Base-by-base conservation (phyloP, 345 rosid species). In the Moricandia arvensis region DNA sequence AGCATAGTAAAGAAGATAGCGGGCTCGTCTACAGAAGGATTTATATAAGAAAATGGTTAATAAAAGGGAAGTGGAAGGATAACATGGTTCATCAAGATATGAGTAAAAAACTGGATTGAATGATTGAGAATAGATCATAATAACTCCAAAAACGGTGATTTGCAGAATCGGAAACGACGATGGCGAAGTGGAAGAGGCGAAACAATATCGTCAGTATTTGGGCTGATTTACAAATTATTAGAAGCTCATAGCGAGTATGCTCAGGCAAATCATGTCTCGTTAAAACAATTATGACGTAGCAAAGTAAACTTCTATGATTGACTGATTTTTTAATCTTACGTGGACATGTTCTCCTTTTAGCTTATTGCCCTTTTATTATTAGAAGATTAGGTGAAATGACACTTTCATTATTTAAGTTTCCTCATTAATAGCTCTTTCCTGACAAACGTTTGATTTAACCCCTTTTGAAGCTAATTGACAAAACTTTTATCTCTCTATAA, bases 371-470 rank as follows among this genome's bases (percentile, higher is more conserved):
- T 27, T 27, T 27, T 27, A 27, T 1, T 27, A 27, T 27, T 27
- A 27, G 29, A 27, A 3, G n/a, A n/a, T n/a, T 79, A 79, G 81
- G 81, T 79, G 30, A 79, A 24, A 53, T 13, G 70, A 29, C 73
- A 61, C 3, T 72, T 60, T 67, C 81, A 64, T 8, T 45, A 59
- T 78, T 77, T 59, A 66, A 77, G 55, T 59, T 71, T 59, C 62
- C 68, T 71, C 73, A 66, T 72, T 63, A 45, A 58, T 72, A 78
- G 57, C 77, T 66, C 55, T 71, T 57, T 64, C 0, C 0, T 61
- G 70, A 54, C 24, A 62, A 37, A 33, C 53, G 5, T 37, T 62
- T 49, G 49, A 59, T 65, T 59, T 34, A 47, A 59, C 31, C 66
- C 62, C n/a, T 64, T 64, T 57, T 8, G 11, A 69, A 54, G 67